Percentiles rank a stretch among this genome's conserved stretches.
Evolutionary conservation across 768 basidiomycete genomes (phyloP).

Genomic region (Leucocoprinus birnbaumii): DNA sequence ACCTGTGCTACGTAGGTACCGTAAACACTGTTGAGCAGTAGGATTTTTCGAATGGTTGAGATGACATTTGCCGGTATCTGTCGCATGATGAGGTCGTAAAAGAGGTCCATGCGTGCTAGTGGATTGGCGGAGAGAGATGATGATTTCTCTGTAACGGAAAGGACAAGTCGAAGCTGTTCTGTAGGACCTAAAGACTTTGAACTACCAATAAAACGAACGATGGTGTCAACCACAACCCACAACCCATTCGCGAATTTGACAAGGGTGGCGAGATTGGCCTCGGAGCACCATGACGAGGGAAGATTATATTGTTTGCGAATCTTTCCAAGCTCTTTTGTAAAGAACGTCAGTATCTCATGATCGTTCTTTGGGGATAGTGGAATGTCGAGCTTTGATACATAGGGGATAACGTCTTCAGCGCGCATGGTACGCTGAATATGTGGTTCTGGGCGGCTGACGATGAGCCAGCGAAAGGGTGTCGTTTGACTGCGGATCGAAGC

Average conservation of each 20-base stretch:
- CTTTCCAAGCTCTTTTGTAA: slow-evolving; percentile 2
- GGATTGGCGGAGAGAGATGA: not conserved
- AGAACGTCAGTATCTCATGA: slow-evolving; percentile 5
- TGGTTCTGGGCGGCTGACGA: slow-evolving; percentile 13
- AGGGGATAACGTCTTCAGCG: not conserved
- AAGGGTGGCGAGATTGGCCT: not conserved
- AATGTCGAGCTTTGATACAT: not conserved
- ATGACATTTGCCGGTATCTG: not conserved
- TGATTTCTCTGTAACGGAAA: not conserved
- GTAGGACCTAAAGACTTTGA: not conserved
- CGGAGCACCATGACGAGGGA: slow-evolving; percentile 7
- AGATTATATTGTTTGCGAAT: not conserved
- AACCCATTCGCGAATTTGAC: not conserved
- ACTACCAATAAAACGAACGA: not conserved
- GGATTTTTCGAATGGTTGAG: not conserved
- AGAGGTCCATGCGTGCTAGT: not conserved
- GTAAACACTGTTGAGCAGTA: not conserved
- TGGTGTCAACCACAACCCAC: not conserved
- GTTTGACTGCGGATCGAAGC: not conserved
- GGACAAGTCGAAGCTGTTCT: not conserved
- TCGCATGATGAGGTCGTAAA: not conserved
- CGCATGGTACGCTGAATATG: slow-evolving; percentile 8
- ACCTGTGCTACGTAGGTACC: too few relatives aligned
- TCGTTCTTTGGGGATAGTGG: slow-evolving; percentile 3
- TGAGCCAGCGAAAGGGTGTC: not conserved